Evolutionary conservation across 2,329 filamentous ascomycete genomes (phyloP), one percentile per base, ranked within the genome.

Genomic region (Aspergillus thermomutatus): DNA sequence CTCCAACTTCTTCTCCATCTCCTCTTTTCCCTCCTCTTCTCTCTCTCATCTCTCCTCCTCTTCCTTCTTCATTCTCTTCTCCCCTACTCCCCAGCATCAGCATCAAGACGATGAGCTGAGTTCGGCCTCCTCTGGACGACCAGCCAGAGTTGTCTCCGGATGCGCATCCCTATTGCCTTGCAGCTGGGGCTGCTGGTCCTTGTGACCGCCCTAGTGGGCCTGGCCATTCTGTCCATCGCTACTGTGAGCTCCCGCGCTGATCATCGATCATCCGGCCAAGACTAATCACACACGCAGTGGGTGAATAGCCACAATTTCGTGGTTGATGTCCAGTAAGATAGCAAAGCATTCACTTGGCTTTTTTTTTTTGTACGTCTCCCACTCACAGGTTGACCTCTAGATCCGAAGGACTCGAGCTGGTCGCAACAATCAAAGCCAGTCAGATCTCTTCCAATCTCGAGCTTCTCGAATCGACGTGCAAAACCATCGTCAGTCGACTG

Each of bases 101-200:
- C 34, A 10, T 37, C 34, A 37, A 23, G 19, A 45, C 14, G 19
- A 45, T 45, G 41, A 45, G 40, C 40, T 43, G 40, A 43, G 40
- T 8, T 34, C n/a, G n/a, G 3, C 40, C 40, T 43, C 9, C 19
- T 23, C 41, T 43, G 40, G 40, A 21, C 40, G 40, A 43, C 40
- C 40, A 21, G 40, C 40, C 40, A 43, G 40, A 43, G 40, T 43
- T 53, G 14, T 53, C 28, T 37, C 48, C 58, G 61, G 60, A 93
- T 96, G 90, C 86, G 91, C 73, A 85, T 96, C 72, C 88, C 89
- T 56, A 96, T 96, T 68, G 85, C 91, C 64, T 87, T 92, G 77
- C 92, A 97, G 83, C 82, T 97, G 66, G 90, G 86, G 64, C 81
- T 87, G 72, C 82, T 96, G 62, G 90, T 96, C 67, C 79, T 94